Evolutionary conservation across 1,139 yeast genomes (phyloP).

Genomic region (Zygosaccharomyces sapae): DNA sequence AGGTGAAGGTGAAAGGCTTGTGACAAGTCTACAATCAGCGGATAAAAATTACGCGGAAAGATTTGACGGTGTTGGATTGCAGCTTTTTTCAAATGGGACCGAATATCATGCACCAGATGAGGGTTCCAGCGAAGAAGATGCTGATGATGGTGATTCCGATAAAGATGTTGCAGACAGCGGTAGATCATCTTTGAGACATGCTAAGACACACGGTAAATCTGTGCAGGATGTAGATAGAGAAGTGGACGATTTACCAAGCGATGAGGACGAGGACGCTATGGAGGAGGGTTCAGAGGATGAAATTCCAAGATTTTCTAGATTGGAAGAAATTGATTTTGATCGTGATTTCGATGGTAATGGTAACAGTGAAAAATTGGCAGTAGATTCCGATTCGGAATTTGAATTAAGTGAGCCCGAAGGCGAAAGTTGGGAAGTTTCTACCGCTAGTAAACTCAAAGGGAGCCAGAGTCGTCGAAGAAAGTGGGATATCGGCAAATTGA

Average conservation of each 20-base stretch:
- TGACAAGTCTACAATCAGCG: conserved; percentile 73
- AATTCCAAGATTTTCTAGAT: conserved; percentile 23
- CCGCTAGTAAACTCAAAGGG: conserved; percentile 49
- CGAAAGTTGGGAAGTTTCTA: conserved; percentile 44
- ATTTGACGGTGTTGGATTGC: conserved; percentile 66
- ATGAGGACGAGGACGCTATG: conserved; percentile 40
- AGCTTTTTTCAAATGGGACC: conserved; percentile 60
- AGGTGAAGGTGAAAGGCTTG: conserved; percentile 79
- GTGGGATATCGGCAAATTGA: conserved; percentile 78
- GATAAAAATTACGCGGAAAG: conserved; percentile 60
- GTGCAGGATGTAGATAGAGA: conserved; percentile 52
- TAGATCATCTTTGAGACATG: conserved; percentile 55
- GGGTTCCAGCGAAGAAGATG: conserved; percentile 39
- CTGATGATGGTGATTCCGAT: conserved; percentile 37
- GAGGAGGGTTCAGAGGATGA: conserved; percentile 38
- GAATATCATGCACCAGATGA: conserved; percentile 45
- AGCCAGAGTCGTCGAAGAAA: conserved; percentile 39
- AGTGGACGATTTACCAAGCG: conserved; percentile 42
- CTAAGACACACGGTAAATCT: conserved; percentile 56
- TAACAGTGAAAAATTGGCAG: conserved; percentile 41
- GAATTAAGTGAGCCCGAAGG: conserved; percentile 43
- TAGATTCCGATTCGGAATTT: conserved; percentile 45
- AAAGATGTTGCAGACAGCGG: conserved; percentile 46
- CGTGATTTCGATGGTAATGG: conserved; percentile 40
- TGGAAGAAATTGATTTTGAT: conserved; percentile 44